phyloP scores from a whole-genome alignment of 2,329 filamentous ascomycete species.

The Colletotrichum sp. region DNA sequence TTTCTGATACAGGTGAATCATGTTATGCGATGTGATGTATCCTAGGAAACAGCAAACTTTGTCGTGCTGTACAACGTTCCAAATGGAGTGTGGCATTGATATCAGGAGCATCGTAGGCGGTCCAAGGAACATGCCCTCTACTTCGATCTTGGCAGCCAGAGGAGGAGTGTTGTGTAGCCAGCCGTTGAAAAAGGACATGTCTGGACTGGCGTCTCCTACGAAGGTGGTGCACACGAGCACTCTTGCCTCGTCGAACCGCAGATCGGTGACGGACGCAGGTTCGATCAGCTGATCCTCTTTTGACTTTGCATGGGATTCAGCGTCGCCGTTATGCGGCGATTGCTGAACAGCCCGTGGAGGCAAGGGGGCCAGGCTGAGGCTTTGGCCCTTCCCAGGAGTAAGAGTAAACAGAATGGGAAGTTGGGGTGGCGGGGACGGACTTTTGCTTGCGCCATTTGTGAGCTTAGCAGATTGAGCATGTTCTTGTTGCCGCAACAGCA shows the following conservation, averaged over 20 bases:
- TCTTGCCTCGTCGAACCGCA: conserved; percentile 66
- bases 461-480: conserved; percentile 43
- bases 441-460: conserved; percentile 50
- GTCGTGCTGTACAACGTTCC: conserved; percentile 69
- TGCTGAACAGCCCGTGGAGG: conserved; percentile 34
- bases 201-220: conserved; percentile 67
- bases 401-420: conserved; percentile 61
- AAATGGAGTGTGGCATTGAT: conserved; percentile 68
- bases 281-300: conserved; percentile 50
- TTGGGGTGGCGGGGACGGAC: conserved; percentile 36
- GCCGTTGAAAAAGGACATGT: conserved; percentile 70
- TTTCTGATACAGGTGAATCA: conserved; percentile 67
- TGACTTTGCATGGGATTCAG: conserved; percentile 22
- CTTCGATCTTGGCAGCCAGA: conserved; percentile 62
- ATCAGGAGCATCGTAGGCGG: conserved; percentile 71
- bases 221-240: conserved; percentile 73
- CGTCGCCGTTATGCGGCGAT: conserved; percentile 29
- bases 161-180: conserved; percentile 67
- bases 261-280: conserved; percentile 53
- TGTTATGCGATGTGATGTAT: conserved; percentile 70
- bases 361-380: conserved; percentile 57
- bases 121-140: conserved; percentile 72
- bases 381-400: conserved; percentile 57
- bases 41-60: conserved; percentile 71
- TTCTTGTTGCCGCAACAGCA: conserved; percentile 50